These are phyloP conservation scores for Apiospora pterosperma DNA, from an alignment of 2,329 filamentous ascomycete species.

Conservation along the genomic window DNA sequence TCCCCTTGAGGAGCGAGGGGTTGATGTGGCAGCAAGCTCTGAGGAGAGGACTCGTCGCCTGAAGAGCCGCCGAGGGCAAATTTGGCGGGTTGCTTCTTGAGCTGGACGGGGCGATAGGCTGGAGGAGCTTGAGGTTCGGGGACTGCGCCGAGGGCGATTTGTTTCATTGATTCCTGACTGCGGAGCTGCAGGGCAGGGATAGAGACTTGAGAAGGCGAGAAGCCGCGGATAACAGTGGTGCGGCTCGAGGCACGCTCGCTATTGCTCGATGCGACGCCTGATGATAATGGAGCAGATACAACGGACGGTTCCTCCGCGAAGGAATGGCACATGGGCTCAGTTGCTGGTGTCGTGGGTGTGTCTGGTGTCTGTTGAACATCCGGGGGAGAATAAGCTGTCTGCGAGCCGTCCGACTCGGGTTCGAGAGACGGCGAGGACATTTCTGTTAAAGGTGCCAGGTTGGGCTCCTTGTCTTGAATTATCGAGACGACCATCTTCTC, in stretches of 20 bases:
- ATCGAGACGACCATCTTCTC: too few relatives aligned
- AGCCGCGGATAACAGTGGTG: conserved; percentile 76
- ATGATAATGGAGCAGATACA: conserved; percentile 38
- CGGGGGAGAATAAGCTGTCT: conserved; percentile 31
- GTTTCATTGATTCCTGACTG: conserved; percentile 35
- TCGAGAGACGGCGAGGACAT: conserved; percentile 32
- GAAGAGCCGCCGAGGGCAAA: conserved; percentile 77
- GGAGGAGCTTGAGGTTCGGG: too few relatives aligned
- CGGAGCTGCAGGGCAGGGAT: conserved; percentile 42
- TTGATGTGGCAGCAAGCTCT: too few relatives aligned
- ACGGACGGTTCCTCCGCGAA: conserved; percentile 10
- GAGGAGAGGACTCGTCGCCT: conserved; percentile 76
- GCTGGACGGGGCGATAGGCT: conserved; percentile 68
- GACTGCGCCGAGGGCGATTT: too few relatives aligned
- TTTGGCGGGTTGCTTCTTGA: conserved; percentile 57
- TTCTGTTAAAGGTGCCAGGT: conserved; percentile 52
- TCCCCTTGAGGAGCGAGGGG: too few relatives aligned
- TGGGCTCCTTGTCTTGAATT: conserved; percentile 74
- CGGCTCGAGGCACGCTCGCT: conserved; percentile 35
- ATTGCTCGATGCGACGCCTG: too few relatives aligned
- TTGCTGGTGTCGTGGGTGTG: conserved; percentile 29
- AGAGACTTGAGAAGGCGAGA: conserved; percentile 67
- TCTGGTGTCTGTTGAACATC: conserved; percentile 53
- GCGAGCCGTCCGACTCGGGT: conserved; percentile 44
- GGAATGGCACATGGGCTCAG: conserved; percentile 23